Conservation (phyloP, 306 rosid species). For the Cicer bijugum region DNA sequence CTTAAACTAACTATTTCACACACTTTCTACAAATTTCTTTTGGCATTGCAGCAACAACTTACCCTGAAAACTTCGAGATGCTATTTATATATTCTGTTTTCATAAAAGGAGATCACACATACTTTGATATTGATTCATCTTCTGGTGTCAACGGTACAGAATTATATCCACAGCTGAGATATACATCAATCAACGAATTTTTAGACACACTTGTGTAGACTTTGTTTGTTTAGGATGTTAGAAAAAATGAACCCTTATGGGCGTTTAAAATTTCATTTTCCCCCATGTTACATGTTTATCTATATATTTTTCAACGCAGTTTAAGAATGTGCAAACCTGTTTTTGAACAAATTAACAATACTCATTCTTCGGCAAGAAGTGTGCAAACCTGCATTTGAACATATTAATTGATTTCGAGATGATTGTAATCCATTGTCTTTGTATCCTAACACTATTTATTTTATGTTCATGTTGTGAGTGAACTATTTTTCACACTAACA, state of each 20-base stretch:
- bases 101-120: constrained; percentile 82
- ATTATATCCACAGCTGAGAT: constrained; percentile 66
- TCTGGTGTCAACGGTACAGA: constrained; percentile 67
- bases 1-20: neutral
- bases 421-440: too few relatives aligned
- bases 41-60: constrained; percentile 66
- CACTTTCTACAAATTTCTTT: neutral
- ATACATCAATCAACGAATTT: constrained; percentile 66
- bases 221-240: neutral
- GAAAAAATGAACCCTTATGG: constrained; percentile 13
- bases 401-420: too few relatives aligned
- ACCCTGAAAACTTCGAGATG: constrained; percentile 62
- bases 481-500: too few relatives aligned
- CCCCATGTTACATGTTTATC: neutral
- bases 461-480: too few relatives aligned
- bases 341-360: constrained; percentile 27
- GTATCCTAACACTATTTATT: too few relatives aligned
- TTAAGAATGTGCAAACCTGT: neutral
- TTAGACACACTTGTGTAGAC: constrained; percentile 59
- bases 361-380: neutral
- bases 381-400: too few relatives aligned
- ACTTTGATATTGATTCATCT: constrained; percentile 62
- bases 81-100: constrained; percentile 80
- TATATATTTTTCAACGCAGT: neutral
- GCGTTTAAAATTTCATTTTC: neutral